phyloP scores from a whole-genome alignment of 192 early-diverging fungal species.

The Fimicolochytrium jonesii region DNA sequence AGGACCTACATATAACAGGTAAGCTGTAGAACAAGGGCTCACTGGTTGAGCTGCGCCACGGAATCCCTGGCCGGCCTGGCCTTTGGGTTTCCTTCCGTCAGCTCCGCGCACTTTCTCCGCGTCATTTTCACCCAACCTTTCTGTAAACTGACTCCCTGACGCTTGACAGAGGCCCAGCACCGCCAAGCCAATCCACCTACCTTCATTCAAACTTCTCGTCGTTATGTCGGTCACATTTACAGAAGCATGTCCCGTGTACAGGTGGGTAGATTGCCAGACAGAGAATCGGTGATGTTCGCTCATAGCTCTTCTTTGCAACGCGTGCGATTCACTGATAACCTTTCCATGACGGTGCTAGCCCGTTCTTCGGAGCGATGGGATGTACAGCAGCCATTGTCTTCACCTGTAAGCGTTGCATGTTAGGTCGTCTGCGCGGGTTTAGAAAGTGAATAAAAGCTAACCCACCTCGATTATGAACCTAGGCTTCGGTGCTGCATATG shows the following conservation, averaged over 20 bases:
- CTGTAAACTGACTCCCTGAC: too few species aligned
- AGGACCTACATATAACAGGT: too few species aligned
- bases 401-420: conserved; percentile 29
- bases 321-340: too few species aligned
- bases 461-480: not conserved
- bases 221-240: conserved; percentile 16
- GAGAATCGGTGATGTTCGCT: not conserved
- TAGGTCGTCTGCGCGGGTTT: not conserved
- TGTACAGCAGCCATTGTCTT: conserved; percentile 90
- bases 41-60: too few species aligned
- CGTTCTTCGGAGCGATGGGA: conserved; percentile 94
- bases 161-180: too few species aligned
- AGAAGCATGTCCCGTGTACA: conserved; percentile 34
- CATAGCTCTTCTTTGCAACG: not conserved
- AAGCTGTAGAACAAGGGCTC: too few species aligned
- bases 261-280: not conserved
- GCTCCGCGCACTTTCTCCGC: too few species aligned
- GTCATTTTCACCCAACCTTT: too few species aligned
- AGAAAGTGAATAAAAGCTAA: not conserved
- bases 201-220: not conserved
- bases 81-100: too few species aligned
- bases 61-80: too few species aligned
- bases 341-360: too few species aligned
- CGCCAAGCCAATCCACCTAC: too few species aligned
- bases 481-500: conserved; percentile 96